Percentiles rank a stretch among this genome's conserved stretches.
Conservation (phyloP, 208 protist genomes). For the Trypanosoma vivax region DNA sequence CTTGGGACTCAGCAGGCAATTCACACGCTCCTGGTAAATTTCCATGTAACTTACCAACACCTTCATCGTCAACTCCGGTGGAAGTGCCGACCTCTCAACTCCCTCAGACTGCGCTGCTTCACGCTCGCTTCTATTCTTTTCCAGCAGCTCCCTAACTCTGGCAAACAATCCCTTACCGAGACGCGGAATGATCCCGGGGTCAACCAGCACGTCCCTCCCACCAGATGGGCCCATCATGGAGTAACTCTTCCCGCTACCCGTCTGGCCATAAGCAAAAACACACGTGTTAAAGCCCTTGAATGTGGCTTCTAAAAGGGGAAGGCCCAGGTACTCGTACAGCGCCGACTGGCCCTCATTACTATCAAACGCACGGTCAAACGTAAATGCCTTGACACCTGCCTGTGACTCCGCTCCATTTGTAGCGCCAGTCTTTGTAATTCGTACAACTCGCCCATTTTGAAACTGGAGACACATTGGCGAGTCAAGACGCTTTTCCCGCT, state of each 20-base stretch:
- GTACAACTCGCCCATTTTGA: conserved; percentile 38
- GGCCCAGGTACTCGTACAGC: conserved; percentile 86
- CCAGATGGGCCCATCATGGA: conserved; percentile 84
- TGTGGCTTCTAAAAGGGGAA: conserved; percentile 76
- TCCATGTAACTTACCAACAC: conserved; percentile 88
- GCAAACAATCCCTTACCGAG: conserved; percentile 72
- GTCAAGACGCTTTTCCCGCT: conserved; percentile 28
- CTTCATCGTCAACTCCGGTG: conserved; percentile 41
- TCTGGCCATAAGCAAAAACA: conserved; percentile 92
- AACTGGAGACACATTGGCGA: conserved; percentile 25
- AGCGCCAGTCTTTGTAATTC: conserved; percentile 30
- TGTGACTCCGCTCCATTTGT: conserved; percentile 4
- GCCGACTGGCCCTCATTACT: conserved; percentile 47
- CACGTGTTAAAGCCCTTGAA: conserved; percentile 85
- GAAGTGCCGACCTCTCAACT: conserved; percentile 7
- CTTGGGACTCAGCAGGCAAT: conserved; percentile 53
- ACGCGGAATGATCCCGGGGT: conserved; percentile 78
- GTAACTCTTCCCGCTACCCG: conserved; percentile 86
- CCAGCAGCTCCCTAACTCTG: conserved; percentile 20
- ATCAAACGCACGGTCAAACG: conserved; percentile 72
- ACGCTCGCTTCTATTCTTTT: conserved; percentile 10
- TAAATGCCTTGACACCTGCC: conserved; percentile 30
- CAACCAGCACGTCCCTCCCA: conserved; percentile 35
- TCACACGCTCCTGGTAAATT: conserved; percentile 88
- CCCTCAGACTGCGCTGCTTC: conserved; percentile 5